A percentile compares a stretch with the other conserved stretches of the same genome.
phyloP scores from a whole-genome alignment of 208 protist genomes.

The Wallacemonas rigidus region DNA sequence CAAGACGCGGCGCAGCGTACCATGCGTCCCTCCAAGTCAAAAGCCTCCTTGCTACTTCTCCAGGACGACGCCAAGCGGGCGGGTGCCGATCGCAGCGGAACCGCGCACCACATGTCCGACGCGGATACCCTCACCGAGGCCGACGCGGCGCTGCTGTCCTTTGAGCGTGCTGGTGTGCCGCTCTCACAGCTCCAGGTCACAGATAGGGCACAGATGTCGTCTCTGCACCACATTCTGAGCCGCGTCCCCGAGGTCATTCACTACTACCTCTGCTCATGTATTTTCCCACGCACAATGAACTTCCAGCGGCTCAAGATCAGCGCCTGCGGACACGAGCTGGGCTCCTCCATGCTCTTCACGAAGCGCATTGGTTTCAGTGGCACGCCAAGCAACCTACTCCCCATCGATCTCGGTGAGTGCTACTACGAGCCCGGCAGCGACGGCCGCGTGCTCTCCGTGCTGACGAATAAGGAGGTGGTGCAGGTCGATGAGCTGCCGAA shows the following conservation, averaged over 20 bases:
- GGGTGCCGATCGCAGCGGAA: too few species aligned
- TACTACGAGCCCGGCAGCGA: constrained; percentile 94
- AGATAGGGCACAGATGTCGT: constrained; percentile 62
- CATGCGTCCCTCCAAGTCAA: too few species aligned
- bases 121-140: constrained; percentile 15
- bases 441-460: constrained; percentile 89
- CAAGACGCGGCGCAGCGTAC: too few species aligned
- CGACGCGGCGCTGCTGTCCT: constrained; percentile 21
- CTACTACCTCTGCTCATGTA: constrained; percentile 88
- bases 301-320: constrained; percentile 93
- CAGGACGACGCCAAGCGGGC: too few species aligned
- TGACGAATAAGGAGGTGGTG: constrained; percentile 88
- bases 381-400: constrained; percentile 94
- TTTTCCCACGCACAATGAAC: constrained; percentile 89
- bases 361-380: constrained; percentile 94
- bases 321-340: constrained; percentile 95
- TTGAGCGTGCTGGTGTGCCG: constrained; percentile 63
- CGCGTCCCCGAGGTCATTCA: constrained; percentile 80
- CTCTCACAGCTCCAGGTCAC: constrained; percentile 87
- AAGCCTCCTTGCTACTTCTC: too few species aligned
- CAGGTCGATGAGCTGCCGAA: constrained; percentile 55
- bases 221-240: constrained; percentile 62
- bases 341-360: constrained; percentile 93
- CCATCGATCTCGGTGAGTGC: constrained; percentile 93
- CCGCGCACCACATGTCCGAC: too few species aligned